Base-by-base conservation (phyloP, 768 basidiomycete species). In the Pluteus cervinus region DNA sequence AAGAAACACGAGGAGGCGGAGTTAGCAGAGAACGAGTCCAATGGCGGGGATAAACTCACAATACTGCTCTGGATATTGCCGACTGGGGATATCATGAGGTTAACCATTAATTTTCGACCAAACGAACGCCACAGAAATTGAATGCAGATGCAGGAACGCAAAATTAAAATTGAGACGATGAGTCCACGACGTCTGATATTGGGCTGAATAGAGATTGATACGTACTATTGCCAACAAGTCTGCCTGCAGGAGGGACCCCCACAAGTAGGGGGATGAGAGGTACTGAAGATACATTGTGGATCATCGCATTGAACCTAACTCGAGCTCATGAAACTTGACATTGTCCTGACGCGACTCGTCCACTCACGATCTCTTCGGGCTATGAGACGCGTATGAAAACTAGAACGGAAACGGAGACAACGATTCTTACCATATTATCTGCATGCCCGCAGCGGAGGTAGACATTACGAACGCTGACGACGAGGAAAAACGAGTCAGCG, bases 221-320 rank as follows among this genome's bases (percentile, higher is more conserved):
- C 49, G 33, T 18, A 56, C 55, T 44, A 44, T 40, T 55, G 52
- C 18, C 39, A 33, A 30, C 60, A 61, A 7, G 54, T 61, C 17
- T 31, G 49, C n/a, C 40, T 65, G 59, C 77, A 80, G 2, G 21
- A 21, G 0, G 70, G 71, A 5, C 54, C 62, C 1, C 41, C 51
- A 37, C 76, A 77, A 24, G 49, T 53, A 1, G 40, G 40, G 0
- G 72, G 71, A 43, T 79, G 78, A 37, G 55, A 60, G 0, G 75
- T 65, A 35, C 76, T 79, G 49, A 79, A 77, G 40, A 60, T 73
- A 56, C 79, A 81, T 30, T 57, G 59, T 22, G 45, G 43, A 39
- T 53, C 61, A 8, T 66, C 58, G 53, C 77, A 79, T 26, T 49
- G 42, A 29, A 76, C 54, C 77, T 79, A 51, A 25, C n/a, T 17